Evolutionary conservation across 345 rosid species (phyloP).

Genomic region (Pistacia integerrima): DNA sequence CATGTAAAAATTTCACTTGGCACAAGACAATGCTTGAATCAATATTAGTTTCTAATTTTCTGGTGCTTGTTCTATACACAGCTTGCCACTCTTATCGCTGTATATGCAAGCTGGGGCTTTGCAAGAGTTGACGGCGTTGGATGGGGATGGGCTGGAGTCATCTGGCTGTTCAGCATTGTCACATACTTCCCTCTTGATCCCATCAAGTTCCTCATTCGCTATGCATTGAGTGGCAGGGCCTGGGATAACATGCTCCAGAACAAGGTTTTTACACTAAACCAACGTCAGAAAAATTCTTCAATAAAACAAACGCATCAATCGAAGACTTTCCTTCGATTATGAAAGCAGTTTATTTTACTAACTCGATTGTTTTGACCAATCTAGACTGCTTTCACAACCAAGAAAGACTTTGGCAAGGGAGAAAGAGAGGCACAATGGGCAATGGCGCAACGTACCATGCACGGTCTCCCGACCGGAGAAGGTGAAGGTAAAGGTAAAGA

Average conservation of each 20-base stretch:
- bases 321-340: not conserved
- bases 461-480: slow-evolving; percentile 49
- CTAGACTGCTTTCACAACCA: slow-evolving; percentile 73
- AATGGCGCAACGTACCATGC: slow-evolving; percentile 65
- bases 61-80: slow-evolving; percentile 23
- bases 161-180: slow-evolving; percentile 64
- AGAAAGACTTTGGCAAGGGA: slow-evolving; percentile 74
- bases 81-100: slow-evolving; percentile 68
- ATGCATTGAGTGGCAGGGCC: slow-evolving; percentile 57
- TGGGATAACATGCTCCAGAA: slow-evolving; percentile 58
- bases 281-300: too few relatives aligned
- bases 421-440: slow-evolving; percentile 87
- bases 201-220: slow-evolving; percentile 74
- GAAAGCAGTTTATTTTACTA: not conserved
- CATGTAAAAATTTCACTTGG: not conserved
- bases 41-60: not conserved
- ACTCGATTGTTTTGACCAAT: not conserved
- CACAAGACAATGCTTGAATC: not conserved
- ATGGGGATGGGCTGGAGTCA: slow-evolving; percentile 83
- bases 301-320: too few relatives aligned
- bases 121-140: slow-evolving; percentile 68
- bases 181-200: slow-evolving; percentile 73
- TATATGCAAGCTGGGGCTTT: slow-evolving; percentile 67
- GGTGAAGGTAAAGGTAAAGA: slow-evolving; percentile 36
- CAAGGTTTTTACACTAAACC: slow-evolving; percentile 34